A percentile compares a stretch with the other conserved stretches of the same genome.
These are phyloP conservation scores for Pseudogymnoascus sp. DNA, from an alignment of 2,329 filamentous ascomycete genomes.

Conservation along the genomic window DNA sequence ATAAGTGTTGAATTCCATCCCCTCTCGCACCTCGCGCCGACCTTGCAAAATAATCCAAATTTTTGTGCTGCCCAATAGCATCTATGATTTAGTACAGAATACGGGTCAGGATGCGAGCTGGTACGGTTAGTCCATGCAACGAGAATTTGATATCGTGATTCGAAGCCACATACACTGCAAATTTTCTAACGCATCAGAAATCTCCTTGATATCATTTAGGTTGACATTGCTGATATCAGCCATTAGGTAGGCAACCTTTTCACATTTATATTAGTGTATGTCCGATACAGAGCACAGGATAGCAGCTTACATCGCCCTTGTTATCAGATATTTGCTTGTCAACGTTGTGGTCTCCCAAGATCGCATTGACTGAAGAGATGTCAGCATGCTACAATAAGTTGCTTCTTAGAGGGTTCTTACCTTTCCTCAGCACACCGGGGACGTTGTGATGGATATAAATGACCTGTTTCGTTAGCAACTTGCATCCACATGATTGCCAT, in stretches of 20 bases:
- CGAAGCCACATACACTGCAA: conserved; percentile 58
- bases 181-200: conserved; percentile 74
- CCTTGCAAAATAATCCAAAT: conserved; percentile 2
- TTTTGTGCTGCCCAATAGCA: not conserved
- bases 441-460: conserved; percentile 97
- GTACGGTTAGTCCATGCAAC: conserved; percentile 9
- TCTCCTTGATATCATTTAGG: conserved; percentile 70
- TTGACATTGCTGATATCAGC: conserved; percentile 89
- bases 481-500: not conserved
- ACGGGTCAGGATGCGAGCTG: conserved; percentile 32
- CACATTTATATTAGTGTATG: conserved; percentile 16
- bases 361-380: conserved; percentile 66
- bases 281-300: not conserved
- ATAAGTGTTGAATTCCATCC: conserved; percentile 4
- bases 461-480: conserved; percentile 41
- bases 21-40: conserved; percentile 3
- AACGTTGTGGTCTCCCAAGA: conserved; percentile 91
- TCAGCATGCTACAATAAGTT: conserved; percentile 10
- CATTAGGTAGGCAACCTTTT: conserved; percentile 84
- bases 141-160: not conserved
- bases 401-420: conserved; percentile 33
- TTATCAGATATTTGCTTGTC: conserved; percentile 98
- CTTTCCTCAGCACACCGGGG: conserved; percentile 83
- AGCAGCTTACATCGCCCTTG: conserved; percentile 66
- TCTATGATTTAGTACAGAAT: conserved; percentile 28